A percentile compares a stretch with the other conserved stretches of the same genome.
Conservation (phyloP, 2,329 filamentous ascomycete genomes). For the Aspergillus flavus region DNA sequence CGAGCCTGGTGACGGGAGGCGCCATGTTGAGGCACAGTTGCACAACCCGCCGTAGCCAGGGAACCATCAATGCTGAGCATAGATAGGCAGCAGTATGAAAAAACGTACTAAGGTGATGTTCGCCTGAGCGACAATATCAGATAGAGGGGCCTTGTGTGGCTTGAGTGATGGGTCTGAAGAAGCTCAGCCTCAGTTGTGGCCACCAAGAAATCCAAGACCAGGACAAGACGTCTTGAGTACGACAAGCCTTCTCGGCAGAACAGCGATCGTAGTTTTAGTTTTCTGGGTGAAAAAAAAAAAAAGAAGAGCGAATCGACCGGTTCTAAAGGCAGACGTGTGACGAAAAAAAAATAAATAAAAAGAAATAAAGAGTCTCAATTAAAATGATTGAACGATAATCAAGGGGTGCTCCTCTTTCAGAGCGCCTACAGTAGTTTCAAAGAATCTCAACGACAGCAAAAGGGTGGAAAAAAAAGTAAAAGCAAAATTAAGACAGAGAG, state of each 20-base stretch:
- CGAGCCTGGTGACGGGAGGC: background rate
- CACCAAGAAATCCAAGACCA: slow-evolving; percentile 9
- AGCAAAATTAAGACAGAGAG: background rate
- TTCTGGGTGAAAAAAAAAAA: background rate
- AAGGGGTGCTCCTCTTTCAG: background rate
- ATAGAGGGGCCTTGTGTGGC: slow-evolving; percentile 8
- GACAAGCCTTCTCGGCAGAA: slow-evolving; percentile 12
- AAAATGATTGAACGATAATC: background rate
- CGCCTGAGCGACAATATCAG: background rate
- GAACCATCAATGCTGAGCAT: background rate
- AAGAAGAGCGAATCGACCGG: background rate
- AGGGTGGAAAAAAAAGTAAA: background rate
- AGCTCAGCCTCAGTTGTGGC: slow-evolving; percentile 13
- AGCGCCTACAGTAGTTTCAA: background rate
- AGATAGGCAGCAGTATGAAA: slow-evolving; percentile 1
- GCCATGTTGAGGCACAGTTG: background rate
- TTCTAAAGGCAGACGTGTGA: background rate
- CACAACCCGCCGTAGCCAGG: background rate
- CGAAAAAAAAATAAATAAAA: background rate
- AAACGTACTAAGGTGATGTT: slow-evolving; percentile 4
- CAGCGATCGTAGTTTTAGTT: background rate
- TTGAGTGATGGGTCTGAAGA: slow-evolving; percentile 9
- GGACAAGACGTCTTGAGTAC: slow-evolving; percentile 10
- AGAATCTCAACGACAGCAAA: background rate
- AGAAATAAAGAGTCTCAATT: background rate